Evolutionary conservation across 331 rosid genomes (phyloP), one percentile per base, ranked within the genome.

Genomic region (Stylosanthes scabra): DNA sequence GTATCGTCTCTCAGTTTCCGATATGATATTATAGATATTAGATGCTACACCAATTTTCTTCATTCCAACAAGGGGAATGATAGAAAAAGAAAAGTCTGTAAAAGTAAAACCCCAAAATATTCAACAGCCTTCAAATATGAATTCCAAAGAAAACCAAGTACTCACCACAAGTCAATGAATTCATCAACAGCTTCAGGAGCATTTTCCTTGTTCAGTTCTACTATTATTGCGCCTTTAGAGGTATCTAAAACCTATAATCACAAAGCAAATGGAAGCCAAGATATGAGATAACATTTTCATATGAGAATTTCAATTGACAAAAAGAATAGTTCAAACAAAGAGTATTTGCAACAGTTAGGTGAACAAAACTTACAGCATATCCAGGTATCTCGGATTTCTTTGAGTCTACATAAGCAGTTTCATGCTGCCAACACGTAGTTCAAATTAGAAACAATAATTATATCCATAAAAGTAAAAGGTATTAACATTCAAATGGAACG

Each of bases 161-260:
- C 98, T 89, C 79, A 94, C 99, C 99, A 89, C 72, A 91, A 86
- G 86, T 94, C 97, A 70, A 91, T 88, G 87, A 94, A 94, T 84
- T 91, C 96, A 71, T 94, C 99, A 82, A 94, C 99, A 68, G 86
- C 97, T 83, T 94, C 99, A 40, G 99, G 97, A 78, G 97, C 88
- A 66, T 85, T 90, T 12, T 94, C 97, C 88, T 94, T 94, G 88
- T 76, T 52, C 70, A 94, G 88, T 82, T 88, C 87, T 75, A 88
- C 86, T 16, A 80, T 72, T 11, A 94, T 86, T 66, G 83, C 66
- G 74, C 99, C 99, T 85, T 94, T 94, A 31, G 99, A 87, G 11
- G 96, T 94, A 82, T 87, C 88, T 74, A 94, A 70, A 77, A 88
- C 88, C 99, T 93, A 76, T 61, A 71, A 66, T 45, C 37, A 69